Base-by-base conservation (phyloP, 2,329 filamentous ascomycete species). In the Sporothrix pallida region DNA sequence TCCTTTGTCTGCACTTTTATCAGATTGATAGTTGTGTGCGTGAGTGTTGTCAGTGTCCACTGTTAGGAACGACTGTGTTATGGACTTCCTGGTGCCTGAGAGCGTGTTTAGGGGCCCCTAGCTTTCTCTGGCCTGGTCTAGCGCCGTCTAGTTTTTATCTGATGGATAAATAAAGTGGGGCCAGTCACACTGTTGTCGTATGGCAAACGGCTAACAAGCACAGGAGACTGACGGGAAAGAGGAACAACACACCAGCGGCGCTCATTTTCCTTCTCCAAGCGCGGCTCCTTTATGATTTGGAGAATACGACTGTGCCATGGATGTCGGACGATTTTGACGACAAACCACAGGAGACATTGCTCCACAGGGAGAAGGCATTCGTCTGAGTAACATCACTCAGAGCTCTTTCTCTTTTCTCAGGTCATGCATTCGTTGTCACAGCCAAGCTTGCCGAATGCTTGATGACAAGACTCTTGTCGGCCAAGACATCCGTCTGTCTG, bases 91-190 rank as follows among this genome's bases (percentile, higher is more conserved):
- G 20, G 20, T 37, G 31, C 31, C 31, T 37, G 3, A 5, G 4
- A 37, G 10, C 17, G 5, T 23, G 5, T 37, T 60, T 65, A 65
- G 13, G 37, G 42, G 42, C n/a, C 23, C 23, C 23, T 26, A 26
- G 23, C 23, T 26, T 26, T 26, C 23, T 26, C 23, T 26, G 23
- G 23, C 23, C 23, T 26, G 23, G 23, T 26, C 42, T 26, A 46
- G 62, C 15, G 42, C 17, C 6, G 62, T 65, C 37, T 67, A 23
- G 42, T 46, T 48, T 46, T 67, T 48, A 67, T 67, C 62, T 26
- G 62, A 67, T 67, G 62, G 62, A 48, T 17, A 17, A 13, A 17
- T 48, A 67, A 67, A 23, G 62, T 46, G 62, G 62, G 62, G 10
- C 52, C 2, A 17, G 46, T 48, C 46, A 17, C 9, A 48, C 46